Evolutionary conservation across 2,329 filamentous ascomycete genomes (phyloP).

Genomic region (Penicillium sp.): DNA sequence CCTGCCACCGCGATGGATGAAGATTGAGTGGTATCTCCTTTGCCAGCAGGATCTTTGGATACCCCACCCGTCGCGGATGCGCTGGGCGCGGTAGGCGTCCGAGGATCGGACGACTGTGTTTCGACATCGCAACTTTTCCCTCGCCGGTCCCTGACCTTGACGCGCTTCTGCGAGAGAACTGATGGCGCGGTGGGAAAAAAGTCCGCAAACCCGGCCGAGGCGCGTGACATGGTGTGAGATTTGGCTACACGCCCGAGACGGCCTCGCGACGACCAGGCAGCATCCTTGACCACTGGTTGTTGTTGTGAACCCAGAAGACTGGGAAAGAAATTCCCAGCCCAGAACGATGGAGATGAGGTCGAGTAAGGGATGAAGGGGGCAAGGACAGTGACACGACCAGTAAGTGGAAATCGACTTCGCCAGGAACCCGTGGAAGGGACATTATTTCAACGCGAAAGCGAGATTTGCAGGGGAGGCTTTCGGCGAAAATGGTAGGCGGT

Average conservation of each 20-base stretch:
- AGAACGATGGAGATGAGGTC: neutral
- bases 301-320: conserved; percentile 24
- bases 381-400: neutral
- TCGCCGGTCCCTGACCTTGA: conserved; percentile 59
- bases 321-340: conserved; percentile 12
- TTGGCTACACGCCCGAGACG: conserved; percentile 45
- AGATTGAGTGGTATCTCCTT: conserved; percentile 18
- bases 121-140: conserved; percentile 46
- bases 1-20: conserved; percentile 58
- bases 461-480: conserved; percentile 18
- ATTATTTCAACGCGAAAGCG: conserved; percentile 10
- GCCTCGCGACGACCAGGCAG: conserved; percentile 38
- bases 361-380: neutral
- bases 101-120: conserved; percentile 9
- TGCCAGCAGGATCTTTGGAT: conserved; percentile 13
- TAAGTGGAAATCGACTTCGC: neutral
- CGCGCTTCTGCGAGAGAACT: conserved; percentile 55
- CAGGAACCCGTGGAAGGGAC: conserved; percentile 4
- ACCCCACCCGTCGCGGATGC: conserved; percentile 16
- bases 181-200: conserved; percentile 81
- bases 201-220: conserved; percentile 78
- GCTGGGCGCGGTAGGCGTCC: conserved; percentile 8
- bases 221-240: conserved; percentile 74
- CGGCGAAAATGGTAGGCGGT: conserved; percentile 14
- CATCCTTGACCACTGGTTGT: conserved; percentile 39